Evolutionary conservation across 2,329 filamentous ascomycete genomes (phyloP).

Genomic region (Botryosphaeria dothidea): DNA sequence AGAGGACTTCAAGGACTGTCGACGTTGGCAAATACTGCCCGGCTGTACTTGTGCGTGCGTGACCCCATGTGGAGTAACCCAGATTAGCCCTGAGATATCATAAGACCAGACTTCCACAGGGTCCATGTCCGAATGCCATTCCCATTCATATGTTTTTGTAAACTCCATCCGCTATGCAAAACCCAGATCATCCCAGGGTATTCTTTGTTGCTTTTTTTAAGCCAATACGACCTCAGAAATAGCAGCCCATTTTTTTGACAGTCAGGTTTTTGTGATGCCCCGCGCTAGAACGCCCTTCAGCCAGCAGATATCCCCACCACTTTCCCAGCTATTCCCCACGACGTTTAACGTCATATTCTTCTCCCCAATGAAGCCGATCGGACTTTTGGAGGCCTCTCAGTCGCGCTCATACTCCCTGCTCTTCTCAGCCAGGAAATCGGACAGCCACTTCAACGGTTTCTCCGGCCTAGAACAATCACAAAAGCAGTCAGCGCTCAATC

Average conservation of each 20-base stretch:
- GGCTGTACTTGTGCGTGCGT: no score
- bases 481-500: not conserved
- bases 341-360: no score
- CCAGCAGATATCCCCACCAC: not conserved
- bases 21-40: no score
- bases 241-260: not conserved
- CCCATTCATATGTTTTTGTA: not conserved
- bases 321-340: not conserved
- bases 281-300: not conserved
- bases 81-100: no score
- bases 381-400: no score
- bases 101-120: no score
- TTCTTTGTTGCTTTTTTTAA: not conserved
- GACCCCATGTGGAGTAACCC: no score
- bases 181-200: slow-evolving; percentile 1
- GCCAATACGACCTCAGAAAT: not conserved
- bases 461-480: slow-evolving; percentile 39
- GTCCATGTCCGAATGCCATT: not conserved
- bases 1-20: no score
- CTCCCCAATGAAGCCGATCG: not conserved
- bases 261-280: not conserved
- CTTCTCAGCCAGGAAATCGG: slow-evolving; percentile 49
- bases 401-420: slow-evolving; percentile 49
- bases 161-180: slow-evolving; percentile 23
- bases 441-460: slow-evolving; percentile 52